Base-by-base conservation (phyloP, 169 alveolate species). In the Babesia divergens region DNA sequence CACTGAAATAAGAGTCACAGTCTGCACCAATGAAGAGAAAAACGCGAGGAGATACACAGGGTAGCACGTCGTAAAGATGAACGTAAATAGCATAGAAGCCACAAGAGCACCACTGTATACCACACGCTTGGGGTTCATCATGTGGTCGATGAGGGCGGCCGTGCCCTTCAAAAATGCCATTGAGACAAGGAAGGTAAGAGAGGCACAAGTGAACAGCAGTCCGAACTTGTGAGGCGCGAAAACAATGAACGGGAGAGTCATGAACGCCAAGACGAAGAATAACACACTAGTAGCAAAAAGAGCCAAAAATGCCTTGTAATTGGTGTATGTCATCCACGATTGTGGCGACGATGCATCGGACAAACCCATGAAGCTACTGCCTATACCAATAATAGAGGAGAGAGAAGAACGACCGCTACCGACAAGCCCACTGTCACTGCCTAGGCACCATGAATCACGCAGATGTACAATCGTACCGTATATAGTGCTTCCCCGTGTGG, bases 211-310 rank as follows among this genome's bases (percentile, higher is more conserved):
- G 72, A 80, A 70, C 28, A 80, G 42, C 26, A 80, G 62, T 18
- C 88, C 88, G 51, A 80, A 80, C 49, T 80, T 80, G 47, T 80
- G 65, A 26, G 88, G 88, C 13, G 88, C 83, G 52, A 80, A 80
- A 0, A 80, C 26, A 37, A 80, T 70, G 32, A 80, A 70, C 16
- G 88, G 88, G 38, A 80, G 65, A 7, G 88, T 46, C 84, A 80
- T 58, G 58, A 80, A 80, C 18, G 88, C 20, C 54, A 80, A 24
- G n/a, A 65, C 65, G 59, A 69, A 80, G 47, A 80, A 80, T 24
- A 70, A 7, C 16, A 68, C 11, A 7, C 83, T 66, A 16, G 76
- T 56, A 13, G 49, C 65, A 3, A 70, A 58, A 13, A 69, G 34
- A 20, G 47, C 67, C 54, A 80, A 31, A 47, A 66, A 80, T 26